Evolutionary conservation across 202 grass and related monocot species (phyloP).

Genomic region (Sporobolus alterniflorus): DNA sequence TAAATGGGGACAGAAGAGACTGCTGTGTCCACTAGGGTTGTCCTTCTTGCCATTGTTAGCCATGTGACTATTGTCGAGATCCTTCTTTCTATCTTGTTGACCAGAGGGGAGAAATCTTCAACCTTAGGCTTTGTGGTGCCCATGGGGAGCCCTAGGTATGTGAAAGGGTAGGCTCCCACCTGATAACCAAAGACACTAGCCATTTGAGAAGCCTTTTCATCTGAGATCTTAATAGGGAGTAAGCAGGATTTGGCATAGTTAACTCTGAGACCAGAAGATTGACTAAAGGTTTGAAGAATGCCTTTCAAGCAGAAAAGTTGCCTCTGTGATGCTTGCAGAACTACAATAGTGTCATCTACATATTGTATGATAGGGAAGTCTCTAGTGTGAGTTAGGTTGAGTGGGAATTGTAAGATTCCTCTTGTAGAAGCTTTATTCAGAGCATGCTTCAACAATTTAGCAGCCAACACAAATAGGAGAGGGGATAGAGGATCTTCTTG

Average conservation of each 20-base stretch:
- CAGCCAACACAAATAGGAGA: background rate
- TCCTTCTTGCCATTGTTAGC: background rate
- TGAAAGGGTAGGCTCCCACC: background rate
- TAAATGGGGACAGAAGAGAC: background rate
- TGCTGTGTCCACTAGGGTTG: accelerated
- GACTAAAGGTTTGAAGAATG: background rate
- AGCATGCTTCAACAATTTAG: background rate
- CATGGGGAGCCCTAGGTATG: background rate
- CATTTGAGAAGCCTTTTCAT: background rate
- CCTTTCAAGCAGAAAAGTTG: background rate
- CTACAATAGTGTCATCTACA: background rate
- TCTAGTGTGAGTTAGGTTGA: too few species aligned
- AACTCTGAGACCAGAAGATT: background rate
- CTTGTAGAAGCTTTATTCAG: background rate
- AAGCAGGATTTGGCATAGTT: background rate
- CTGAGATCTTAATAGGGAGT: background rate
- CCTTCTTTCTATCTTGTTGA: background rate
- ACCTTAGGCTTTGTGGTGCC: background rate
- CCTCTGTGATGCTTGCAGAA: background rate
- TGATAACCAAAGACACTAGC: background rate
- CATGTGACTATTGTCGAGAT: accelerated
- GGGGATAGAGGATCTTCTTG: background rate
- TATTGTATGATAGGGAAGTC: background rate
- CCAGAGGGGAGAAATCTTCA: background rate
- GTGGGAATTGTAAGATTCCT: background rate